Evolutionary conservation across 257 asterid genomes (phyloP).

Genomic region (Echites panduratus): DNA sequence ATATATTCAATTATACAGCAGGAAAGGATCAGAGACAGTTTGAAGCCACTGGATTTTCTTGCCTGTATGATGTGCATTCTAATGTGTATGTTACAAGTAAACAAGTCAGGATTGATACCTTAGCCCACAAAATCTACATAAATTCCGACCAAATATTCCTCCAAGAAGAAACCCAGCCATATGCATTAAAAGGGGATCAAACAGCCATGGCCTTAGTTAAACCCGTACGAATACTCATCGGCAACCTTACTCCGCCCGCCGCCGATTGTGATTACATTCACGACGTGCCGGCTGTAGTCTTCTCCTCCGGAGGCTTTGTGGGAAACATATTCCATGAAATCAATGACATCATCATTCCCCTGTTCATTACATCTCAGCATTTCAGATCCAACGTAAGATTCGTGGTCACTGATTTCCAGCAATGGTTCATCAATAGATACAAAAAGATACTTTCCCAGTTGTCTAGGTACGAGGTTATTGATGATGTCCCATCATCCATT

Average conservation of each 20-base stretch:
- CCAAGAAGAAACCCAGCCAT: slow-evolving; percentile 38
- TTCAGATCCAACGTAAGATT: slow-evolving; percentile 29
- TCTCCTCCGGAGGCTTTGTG: slow-evolving; percentile 42
- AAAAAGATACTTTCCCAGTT: slow-evolving; percentile 25
- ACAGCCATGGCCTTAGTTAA: slow-evolving; percentile 32
- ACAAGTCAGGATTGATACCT: slow-evolving; percentile 41
- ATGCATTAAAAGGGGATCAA: slow-evolving; percentile 50
- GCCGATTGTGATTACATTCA: slow-evolving; percentile 25
- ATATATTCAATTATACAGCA: too few species aligned
- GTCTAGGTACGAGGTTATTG: slow-evolving; percentile 33
- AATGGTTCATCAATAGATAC: slow-evolving; percentile 32
- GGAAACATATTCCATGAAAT: slow-evolving; percentile 54
- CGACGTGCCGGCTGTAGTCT: slow-evolving; percentile 35
- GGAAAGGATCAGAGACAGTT: slow-evolving; percentile 38
- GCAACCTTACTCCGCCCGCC: slow-evolving; percentile 25
- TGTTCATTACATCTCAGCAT: slow-evolving; percentile 47
- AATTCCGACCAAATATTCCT: slow-evolving; percentile 20
- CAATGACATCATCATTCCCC: slow-evolving; percentile 54
- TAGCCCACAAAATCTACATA: slow-evolving; percentile 29
- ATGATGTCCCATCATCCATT: slow-evolving; percentile 28
- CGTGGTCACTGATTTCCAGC: slow-evolving; percentile 36
- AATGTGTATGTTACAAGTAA: slow-evolving; percentile 38
- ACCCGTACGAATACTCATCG: slow-evolving; percentile 39
- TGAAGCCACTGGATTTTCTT: slow-evolving; percentile 42
- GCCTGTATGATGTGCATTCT: slow-evolving; percentile 33